Evolutionary conservation across 495 filamentous ascomycete genomes (phyloP).

Genomic region (Penicillium robsamsonii): DNA sequence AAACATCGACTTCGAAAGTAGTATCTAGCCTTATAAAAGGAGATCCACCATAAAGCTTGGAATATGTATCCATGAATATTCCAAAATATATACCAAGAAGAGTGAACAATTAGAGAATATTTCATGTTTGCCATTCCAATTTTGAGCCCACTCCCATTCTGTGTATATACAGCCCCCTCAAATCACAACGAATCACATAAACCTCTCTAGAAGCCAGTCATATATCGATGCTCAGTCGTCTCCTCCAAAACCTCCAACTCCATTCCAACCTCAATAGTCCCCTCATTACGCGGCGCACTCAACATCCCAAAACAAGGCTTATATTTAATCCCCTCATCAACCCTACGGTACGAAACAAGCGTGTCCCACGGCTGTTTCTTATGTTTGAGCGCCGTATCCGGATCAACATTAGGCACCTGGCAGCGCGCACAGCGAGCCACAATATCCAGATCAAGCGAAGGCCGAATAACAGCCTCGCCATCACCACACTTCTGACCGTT

Average conservation of each 20-base stretch:
- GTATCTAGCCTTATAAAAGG: background rate
- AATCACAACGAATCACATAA: background rate
- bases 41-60: background rate
- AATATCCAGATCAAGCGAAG: conserved; percentile 50
- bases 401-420: conserved; percentile 83
- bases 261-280: conserved; percentile 53
- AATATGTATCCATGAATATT: background rate
- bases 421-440: conserved; percentile 75
- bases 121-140: background rate
- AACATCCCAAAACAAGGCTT: conserved; percentile 85
- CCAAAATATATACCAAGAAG: background rate
- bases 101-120: background rate
- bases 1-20: background rate
- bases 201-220: conserved; percentile 37
- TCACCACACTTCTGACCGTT: background rate
- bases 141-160: background rate
- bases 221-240: conserved; percentile 59
- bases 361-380: conserved; percentile 72
- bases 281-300: conserved; percentile 58
- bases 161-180: no score
- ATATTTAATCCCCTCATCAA: conserved; percentile 70
- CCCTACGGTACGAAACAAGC: conserved; percentile 64
- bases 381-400: conserved; percentile 66
- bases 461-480: background rate
- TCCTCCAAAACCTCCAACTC: conserved; percentile 53